Evolutionary conservation across 78 protist genomes (phyloP).

Genomic region (Speleostelium caveatum): DNA sequence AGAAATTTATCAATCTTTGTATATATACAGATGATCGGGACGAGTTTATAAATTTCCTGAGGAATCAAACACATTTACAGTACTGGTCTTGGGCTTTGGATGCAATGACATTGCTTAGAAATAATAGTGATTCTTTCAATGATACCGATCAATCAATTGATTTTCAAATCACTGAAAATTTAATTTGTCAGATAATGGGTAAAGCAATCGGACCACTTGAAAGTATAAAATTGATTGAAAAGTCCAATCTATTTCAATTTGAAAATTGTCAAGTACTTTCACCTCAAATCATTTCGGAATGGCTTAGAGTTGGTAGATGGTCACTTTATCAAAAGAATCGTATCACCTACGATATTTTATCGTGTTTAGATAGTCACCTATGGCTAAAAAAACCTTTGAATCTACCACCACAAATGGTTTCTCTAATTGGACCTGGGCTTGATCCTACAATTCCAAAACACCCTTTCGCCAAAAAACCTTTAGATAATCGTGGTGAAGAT

Average conservation of each 20-base stretch:
- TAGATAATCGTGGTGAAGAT: not conserved
- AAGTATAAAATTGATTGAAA: constrained; percentile 32
- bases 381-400: constrained; percentile 71
- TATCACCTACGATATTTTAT: constrained; percentile 46
- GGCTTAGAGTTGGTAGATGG: constrained; percentile 68
- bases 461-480: not conserved
- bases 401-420: constrained; percentile 57
- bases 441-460: not conserved
- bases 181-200: constrained; percentile 28
- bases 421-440: constrained; percentile 14
- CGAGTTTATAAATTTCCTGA: constrained; percentile 10
- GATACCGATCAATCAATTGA: not conserved
- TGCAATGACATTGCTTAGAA: not conserved
- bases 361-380: constrained; percentile 39
- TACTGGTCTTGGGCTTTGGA: constrained; percentile 25
- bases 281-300: not conserved
- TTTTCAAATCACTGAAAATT: constrained; percentile 12
- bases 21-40: constrained; percentile 26
- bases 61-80: constrained; percentile 1
- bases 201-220: constrained; percentile 61
- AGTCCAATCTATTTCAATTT: constrained; percentile 11
- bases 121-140: not conserved
- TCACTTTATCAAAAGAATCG: constrained; percentile 26
- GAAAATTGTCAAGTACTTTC: constrained; percentile 25
- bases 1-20: constrained; percentile 5